Percentiles rank a stretch among this genome's conserved stretches.
phyloP scores from a whole-genome alignment of 2,329 filamentous ascomycete species.

The Pseudocercospora pini-densiflorae region DNA sequence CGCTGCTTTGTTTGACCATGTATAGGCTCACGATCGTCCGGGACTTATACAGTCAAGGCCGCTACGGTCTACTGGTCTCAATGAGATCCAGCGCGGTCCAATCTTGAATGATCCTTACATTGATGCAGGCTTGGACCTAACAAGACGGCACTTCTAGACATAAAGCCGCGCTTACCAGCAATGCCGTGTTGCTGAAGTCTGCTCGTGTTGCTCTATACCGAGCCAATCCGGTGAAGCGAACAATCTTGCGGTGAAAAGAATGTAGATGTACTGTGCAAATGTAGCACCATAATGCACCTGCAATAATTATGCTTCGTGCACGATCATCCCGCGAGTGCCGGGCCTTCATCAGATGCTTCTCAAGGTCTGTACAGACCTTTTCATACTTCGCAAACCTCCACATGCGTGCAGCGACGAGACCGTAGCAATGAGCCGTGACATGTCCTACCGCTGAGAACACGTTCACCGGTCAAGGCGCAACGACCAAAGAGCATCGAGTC shows the following conservation, averaged over 20 bases:
- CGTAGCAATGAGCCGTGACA: background rate
- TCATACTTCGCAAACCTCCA: background rate
- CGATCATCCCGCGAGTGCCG: too few relatives aligned
- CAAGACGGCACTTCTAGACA: background rate
- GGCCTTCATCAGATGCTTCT: too few relatives aligned
- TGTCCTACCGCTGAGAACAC: background rate
- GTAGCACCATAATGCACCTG: background rate
- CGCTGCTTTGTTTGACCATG: constrained; percentile 10
- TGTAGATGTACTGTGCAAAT: background rate
- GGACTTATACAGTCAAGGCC: background rate
- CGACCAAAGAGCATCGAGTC: background rate
- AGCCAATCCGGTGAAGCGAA: background rate
- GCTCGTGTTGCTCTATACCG: background rate
- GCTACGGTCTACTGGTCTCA: background rate
- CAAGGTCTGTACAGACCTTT: background rate
- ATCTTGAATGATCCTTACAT: background rate
- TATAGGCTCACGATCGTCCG: background rate
- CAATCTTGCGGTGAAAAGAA: background rate
- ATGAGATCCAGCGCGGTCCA: background rate
- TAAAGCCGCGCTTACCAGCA: background rate
- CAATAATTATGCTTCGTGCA: too few relatives aligned
- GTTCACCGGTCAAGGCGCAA: background rate
- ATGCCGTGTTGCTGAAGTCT: background rate
- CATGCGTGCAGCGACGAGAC: background rate
- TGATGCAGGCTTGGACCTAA: background rate